Conservation (phyloP, 371 early-diverging fungal species). For the Mucor plumbeus region DNA sequence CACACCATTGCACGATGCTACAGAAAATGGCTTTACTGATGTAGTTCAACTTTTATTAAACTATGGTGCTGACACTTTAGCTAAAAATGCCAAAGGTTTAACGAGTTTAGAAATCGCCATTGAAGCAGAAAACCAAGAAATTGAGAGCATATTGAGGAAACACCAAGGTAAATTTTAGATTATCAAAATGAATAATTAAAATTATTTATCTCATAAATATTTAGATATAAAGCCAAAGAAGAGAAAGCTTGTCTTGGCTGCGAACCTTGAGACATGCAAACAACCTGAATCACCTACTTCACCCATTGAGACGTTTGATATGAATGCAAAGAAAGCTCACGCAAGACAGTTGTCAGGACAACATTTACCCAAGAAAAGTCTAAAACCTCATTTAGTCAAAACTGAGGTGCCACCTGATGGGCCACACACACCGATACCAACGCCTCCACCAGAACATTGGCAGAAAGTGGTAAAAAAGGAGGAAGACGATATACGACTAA, state of each 20-base stretch:
- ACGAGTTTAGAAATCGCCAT: constrained; percentile 63
- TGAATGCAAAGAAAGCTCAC: constrained; percentile 32
- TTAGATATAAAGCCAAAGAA: constrained; percentile 32
- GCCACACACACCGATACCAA: constrained; percentile 52
- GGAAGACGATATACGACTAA: constrained; percentile 21
- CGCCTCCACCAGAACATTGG: constrained; percentile 56
- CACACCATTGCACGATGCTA: constrained; percentile 85
- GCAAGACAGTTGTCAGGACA: constrained; percentile 44
- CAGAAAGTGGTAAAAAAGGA: constrained; percentile 43
- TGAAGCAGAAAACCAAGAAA: constrained; percentile 52
- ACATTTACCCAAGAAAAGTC: constrained; percentile 46
- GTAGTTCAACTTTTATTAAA: constrained; percentile 50
- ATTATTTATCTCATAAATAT: not conserved
- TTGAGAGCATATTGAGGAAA: constrained; percentile 27
- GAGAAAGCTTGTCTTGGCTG: constrained; percentile 36
- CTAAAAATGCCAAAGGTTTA: constrained; percentile 56
- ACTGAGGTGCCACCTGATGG: constrained; percentile 43
- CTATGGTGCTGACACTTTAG: constrained; percentile 52
- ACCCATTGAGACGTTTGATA: constrained; percentile 16
- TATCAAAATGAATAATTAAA: not conserved
- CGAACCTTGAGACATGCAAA: constrained; percentile 6
- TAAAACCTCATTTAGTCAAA: constrained; percentile 26
- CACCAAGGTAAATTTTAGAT: constrained; percentile 15
- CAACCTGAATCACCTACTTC: constrained; percentile 28
- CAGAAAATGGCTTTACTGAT: constrained; percentile 63